A percentile compares a stretch with the other conserved stretches of the same genome.
Conservation (phyloP, 331 rosid genomes). For the Rhamnella rubrinervis region DNA sequence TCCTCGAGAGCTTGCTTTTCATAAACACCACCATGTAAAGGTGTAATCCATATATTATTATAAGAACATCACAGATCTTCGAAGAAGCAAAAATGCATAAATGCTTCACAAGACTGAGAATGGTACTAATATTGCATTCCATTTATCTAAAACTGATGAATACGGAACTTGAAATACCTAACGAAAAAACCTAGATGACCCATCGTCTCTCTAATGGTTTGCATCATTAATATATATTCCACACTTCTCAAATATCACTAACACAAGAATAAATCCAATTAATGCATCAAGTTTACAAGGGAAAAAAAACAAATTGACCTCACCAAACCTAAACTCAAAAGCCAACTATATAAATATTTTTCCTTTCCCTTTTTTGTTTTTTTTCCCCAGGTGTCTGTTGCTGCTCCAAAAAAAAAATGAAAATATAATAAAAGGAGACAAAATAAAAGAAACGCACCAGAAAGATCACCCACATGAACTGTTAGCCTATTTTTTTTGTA, state of each 20-base stretch:
- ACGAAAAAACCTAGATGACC: no score
- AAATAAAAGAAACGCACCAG: conserved; percentile 44
- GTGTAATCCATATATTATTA: no score
- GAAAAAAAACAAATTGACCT: conserved; percentile 39
- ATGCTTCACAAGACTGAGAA: conserved; percentile 24
- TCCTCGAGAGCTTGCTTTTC: no score
- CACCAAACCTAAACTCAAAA: conserved; percentile 69
- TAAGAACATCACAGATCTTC: conserved; percentile 21
- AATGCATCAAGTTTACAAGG: conserved; percentile 50
- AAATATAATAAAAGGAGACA: conserved; percentile 15
- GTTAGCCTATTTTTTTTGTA: conserved; percentile 51
- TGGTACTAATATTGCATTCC: conserved; percentile 33
- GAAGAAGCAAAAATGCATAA: conserved; percentile 17
- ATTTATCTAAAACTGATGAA: conserved; percentile 24
- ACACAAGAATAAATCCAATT: conserved; percentile 98
- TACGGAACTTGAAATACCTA: conserved; percentile 31
- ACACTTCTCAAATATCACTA: conserved; percentile 62
- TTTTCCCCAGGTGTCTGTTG: conserved; percentile 25
- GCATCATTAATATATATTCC: conserved; percentile 48
- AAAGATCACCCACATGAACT: conserved; percentile 63
- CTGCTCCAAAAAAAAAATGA: conserved; percentile 23
- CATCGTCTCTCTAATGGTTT: conserved; percentile 22
- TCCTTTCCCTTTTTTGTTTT: conserved; percentile 17
- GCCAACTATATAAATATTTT: conserved; percentile 44
- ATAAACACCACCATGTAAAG: no score